Percentiles rank a stretch among this genome's conserved stretches.
phyloP scores from a whole-genome alignment of 306 rosid genomes.

The Urtica urens region DNA sequence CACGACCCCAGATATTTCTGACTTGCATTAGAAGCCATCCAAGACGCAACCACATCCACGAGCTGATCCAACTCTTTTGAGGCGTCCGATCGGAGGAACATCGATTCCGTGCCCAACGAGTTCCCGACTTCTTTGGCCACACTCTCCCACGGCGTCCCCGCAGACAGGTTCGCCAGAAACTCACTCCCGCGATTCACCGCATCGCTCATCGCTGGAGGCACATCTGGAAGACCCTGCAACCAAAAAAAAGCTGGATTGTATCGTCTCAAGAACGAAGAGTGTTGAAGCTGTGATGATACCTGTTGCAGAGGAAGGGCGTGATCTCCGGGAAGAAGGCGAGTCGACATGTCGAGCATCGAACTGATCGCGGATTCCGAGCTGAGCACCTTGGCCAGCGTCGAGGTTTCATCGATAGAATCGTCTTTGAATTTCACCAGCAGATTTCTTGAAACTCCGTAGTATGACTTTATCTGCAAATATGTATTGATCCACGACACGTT shows the following conservation, averaged over 20 bases:
- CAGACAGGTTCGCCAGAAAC: constrained; percentile 57
- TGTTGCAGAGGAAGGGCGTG: constrained; percentile 92
- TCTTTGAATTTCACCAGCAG: constrained; percentile 79
- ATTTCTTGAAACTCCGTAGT: constrained; percentile 85
- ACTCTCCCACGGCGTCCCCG: constrained; percentile 86
- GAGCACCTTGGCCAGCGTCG: constrained; percentile 68
- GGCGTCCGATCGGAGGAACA: constrained; percentile 45
- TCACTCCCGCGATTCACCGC: constrained; percentile 92
- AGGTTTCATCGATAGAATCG: constrained; percentile 80
- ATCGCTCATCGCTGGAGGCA: constrained; percentile 92
- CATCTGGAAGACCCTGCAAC: constrained; percentile 86
- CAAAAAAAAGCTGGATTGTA: constrained; percentile 13
- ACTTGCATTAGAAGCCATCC: constrained; percentile 72
- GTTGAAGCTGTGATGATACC: constrained; percentile 27
- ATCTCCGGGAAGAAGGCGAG: constrained; percentile 78
- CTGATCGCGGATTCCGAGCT: constrained; percentile 85
- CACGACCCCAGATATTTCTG: constrained; percentile 50
- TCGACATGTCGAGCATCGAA: constrained; percentile 92
- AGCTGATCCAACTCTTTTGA: constrained; percentile 74
- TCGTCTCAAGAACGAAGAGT: not conserved
- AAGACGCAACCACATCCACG: constrained; percentile 61
- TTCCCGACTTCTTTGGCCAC: constrained; percentile 89
- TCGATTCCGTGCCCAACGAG: constrained; percentile 66
- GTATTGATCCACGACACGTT: too few relatives aligned
- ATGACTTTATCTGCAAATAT: constrained; percentile 71